phyloP scores from a whole-genome alignment of 2,329 filamentous ascomycete genomes.

The Monilinia laxa region DNA sequence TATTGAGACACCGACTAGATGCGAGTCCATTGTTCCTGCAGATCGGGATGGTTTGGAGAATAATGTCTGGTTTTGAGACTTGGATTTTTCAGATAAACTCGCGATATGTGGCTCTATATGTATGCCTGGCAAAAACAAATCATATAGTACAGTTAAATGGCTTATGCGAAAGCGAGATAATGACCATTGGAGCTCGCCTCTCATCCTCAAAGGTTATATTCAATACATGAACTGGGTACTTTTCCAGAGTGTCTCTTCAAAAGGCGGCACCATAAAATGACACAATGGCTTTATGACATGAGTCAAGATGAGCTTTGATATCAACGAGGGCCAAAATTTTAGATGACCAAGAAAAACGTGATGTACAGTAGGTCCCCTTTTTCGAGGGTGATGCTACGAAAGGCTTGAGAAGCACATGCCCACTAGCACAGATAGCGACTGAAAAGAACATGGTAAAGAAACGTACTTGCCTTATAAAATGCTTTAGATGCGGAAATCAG shows the following conservation, averaged over 20 bases:
- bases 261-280: background rate
- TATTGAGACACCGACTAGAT: too few species aligned
- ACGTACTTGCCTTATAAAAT: background rate
- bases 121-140: too few species aligned
- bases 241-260: background rate
- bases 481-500: background rate
- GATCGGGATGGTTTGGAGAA: too few species aligned
- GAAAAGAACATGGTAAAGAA: background rate
- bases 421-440: slow-evolving; percentile 38
- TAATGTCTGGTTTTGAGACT: too few species aligned
- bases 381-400: background rate
- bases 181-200: too few species aligned
- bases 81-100: too few species aligned
- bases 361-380: background rate
- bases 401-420: slow-evolving; percentile 34
- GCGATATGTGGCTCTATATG: too few species aligned
- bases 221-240: background rate
- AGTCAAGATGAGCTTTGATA: background rate
- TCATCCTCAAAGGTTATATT: background rate
- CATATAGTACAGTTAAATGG: too few species aligned
- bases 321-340: background rate
- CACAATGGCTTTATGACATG: background rate
- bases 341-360: background rate
- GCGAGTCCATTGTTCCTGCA: too few species aligned
- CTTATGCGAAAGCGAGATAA: too few species aligned